Conservation (phyloP, 495 filamentous ascomycete genomes). For the Thermochaetoides thermophila region DNA sequence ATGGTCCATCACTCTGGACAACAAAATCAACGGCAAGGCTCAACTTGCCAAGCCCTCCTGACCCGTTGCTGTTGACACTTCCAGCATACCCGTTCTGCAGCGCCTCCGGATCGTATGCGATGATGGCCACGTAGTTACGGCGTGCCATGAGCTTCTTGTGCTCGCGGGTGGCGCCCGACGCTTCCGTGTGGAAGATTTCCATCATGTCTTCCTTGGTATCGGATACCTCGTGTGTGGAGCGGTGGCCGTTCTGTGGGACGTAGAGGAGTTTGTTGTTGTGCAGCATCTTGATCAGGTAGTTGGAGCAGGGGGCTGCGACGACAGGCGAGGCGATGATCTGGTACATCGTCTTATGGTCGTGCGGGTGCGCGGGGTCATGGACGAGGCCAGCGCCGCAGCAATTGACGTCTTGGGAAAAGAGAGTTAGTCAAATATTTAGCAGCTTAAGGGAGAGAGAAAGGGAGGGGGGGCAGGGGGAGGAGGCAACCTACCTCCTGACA, state of each 20-base stretch:
- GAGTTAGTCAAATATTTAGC: slow-evolving; percentile 2
- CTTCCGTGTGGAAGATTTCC: slow-evolving; percentile 91
- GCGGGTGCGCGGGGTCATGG: slow-evolving; percentile 80
- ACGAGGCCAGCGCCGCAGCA: slow-evolving; percentile 85
- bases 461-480: neutral
- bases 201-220: slow-evolving; percentile 99
- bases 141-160: slow-evolving; percentile 81
- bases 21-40: slow-evolving; percentile 94
- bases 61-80: slow-evolving; percentile 13
- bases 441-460: neutral
- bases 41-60: slow-evolving; percentile 43
- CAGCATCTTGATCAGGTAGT: slow-evolving; percentile 80
- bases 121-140: slow-evolving; percentile 86
- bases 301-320: slow-evolving; percentile 71
- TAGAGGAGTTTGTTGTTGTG: slow-evolving; percentile 86
- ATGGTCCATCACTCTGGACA: slow-evolving; percentile 79
- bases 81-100: slow-evolving; percentile 34
- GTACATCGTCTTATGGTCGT: slow-evolving; percentile 98
- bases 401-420: slow-evolving; percentile 50
- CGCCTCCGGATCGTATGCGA: slow-evolving; percentile 80
- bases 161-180: slow-evolving; percentile 64
- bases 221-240: slow-evolving; percentile 44
- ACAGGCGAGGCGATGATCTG: slow-evolving; percentile 86
- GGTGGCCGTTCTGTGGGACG: slow-evolving; percentile 79
- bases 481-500: slow-evolving; percentile 53